Percentiles rank a stretch among this genome's conserved stretches.
These are phyloP conservation scores for Metschnikowia sp. DNA, from an alignment of 805 yeast genomes.

Conservation along the genomic window DNA sequence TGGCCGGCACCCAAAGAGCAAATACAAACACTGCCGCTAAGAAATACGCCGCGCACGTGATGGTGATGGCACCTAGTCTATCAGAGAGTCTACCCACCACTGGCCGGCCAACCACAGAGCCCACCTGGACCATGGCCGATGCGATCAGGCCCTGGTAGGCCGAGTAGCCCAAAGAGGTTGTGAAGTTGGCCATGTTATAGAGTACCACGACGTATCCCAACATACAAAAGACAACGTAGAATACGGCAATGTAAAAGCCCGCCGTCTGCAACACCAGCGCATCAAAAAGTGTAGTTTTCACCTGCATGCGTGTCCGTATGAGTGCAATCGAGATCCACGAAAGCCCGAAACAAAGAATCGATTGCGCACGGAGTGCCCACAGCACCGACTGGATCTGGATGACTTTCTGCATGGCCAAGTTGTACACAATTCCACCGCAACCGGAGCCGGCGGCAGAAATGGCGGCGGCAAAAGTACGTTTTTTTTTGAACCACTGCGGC, in stretches of 20 bases:
- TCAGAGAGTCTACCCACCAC: conserved; percentile 50
- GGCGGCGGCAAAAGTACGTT: conserved; percentile 54
- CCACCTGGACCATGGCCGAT: conserved; percentile 58
- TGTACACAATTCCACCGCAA: conserved; percentile 49
- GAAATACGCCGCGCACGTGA: conserved; percentile 26
- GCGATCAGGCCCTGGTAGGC: conserved; percentile 54
- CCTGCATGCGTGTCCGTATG: conserved; percentile 17
- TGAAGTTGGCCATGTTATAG: conserved; percentile 58
- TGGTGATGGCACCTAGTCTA: conserved; percentile 48
- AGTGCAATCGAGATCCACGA: conserved; percentile 14
- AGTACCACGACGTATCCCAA: conserved; percentile 60
- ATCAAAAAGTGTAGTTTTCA: conserved; percentile 39
- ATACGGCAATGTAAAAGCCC: conserved; percentile 41
- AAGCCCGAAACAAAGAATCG: conserved; percentile 16
- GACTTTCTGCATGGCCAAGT: conserved; percentile 40
- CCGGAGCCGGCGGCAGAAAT: conserved; percentile 48
- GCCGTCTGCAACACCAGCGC: conserved; percentile 30
- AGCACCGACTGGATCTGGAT: conserved; percentile 34
- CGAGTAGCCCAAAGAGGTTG: conserved; percentile 56
- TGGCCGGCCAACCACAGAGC: conserved; percentile 57
- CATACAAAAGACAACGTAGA: conserved; percentile 46
- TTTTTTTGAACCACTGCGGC: conserved; percentile 70
- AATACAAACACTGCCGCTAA: conserved; percentile 28
- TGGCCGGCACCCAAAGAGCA: conserved; percentile 41
- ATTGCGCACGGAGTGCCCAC: conserved; percentile 52